These are phyloP conservation scores for Alectoria sarmentosa DNA, from an alignment of 495 filamentous ascomycete species.

Conservation along the genomic window DNA sequence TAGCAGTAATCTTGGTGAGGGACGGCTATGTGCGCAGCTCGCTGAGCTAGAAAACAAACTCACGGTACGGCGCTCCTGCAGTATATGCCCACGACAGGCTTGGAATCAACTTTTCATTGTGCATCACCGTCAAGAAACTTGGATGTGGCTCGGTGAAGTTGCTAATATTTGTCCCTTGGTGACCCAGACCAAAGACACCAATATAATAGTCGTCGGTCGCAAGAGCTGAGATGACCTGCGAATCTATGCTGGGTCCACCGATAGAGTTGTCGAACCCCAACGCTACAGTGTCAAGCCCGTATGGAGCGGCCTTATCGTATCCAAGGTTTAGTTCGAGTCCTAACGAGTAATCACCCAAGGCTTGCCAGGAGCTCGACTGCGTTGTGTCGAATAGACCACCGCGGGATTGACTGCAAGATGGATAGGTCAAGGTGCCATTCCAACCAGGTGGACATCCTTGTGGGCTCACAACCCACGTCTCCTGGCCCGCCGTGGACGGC, in stretches of 20 bases:
- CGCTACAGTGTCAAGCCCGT: conserved; percentile 44
- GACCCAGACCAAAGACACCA: conserved; percentile 46
- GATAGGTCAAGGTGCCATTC: conserved; percentile 4
- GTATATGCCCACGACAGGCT: conserved; percentile 51
- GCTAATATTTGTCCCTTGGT: conserved; percentile 43
- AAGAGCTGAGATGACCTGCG: conserved; percentile 42
- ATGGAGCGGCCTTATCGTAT: conserved; percentile 35
- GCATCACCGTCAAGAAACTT: conserved; percentile 44
- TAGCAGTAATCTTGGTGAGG: neutral
- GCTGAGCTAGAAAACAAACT: conserved; percentile 18
- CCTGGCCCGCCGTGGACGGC: conserved; percentile 39
- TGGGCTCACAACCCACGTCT: conserved; percentile 36
- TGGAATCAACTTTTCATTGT: conserved; percentile 39
- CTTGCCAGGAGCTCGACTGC: conserved; percentile 41
- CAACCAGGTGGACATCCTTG: conserved; percentile 25
- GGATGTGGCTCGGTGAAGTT: conserved; percentile 37
- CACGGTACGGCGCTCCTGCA: conserved; percentile 47
- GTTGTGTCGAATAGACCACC: conserved; percentile 43
- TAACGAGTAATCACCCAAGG: conserved; percentile 32
- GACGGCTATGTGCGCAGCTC: neutral
- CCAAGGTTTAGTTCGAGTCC: conserved; percentile 40
- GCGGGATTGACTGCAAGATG: conserved; percentile 38
- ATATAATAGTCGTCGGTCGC: conserved; percentile 43
- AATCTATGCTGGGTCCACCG: conserved; percentile 36
- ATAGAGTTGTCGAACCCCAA: conserved; percentile 34